Conservation (phyloP, 495 filamentous ascomycete genomes). For the Bathelium albidoporum region DNA sequence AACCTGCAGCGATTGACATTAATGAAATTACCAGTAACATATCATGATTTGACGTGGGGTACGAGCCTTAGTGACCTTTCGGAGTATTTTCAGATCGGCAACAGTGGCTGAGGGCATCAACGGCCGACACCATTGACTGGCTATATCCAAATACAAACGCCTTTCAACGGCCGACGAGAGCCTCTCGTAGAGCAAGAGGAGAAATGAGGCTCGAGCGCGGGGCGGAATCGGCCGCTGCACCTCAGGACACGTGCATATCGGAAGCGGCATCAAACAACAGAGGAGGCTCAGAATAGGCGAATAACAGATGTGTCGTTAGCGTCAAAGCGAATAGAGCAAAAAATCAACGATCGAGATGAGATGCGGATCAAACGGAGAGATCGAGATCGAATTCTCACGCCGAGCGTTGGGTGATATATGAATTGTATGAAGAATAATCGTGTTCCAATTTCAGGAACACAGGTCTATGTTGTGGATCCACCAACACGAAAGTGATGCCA, state of each 20-base stretch:
- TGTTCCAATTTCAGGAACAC: neutral
- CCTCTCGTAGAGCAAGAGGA: neutral
- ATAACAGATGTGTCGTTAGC: neutral
- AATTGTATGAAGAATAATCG: neutral
- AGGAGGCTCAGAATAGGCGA: neutral
- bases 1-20: neutral
- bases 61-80: neutral
- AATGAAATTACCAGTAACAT: no score
- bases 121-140: neutral
- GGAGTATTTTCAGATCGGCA: neutral
- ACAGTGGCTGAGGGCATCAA: neutral
- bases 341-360: neutral
- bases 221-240: neutral
- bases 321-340: neutral
- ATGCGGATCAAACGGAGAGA: neutral
- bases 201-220: neutral
- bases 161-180: neutral
- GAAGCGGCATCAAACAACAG: neutral
- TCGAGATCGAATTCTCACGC: neutral
- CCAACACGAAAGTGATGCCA: neutral
- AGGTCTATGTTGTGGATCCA: neutral
- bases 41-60: neutral
- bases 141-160: neutral
- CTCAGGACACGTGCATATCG: neutral
- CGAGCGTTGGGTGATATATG: neutral